Conservation (phyloP, 1,284 basidiomycete species). For the Stereum hirsutum region DNA sequence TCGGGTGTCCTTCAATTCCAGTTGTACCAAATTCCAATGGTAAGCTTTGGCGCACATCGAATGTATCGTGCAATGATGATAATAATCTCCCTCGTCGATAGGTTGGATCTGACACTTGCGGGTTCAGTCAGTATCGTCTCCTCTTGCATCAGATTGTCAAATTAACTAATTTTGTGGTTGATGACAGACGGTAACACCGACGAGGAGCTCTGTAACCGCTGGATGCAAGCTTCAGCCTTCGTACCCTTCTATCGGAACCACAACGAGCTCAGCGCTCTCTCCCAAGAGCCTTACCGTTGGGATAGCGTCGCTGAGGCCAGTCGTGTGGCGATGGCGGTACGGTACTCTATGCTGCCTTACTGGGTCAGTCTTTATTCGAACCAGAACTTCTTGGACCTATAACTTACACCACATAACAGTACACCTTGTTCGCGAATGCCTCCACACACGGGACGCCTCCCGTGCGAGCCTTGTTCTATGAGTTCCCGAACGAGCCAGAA, state of each 20-base stretch:
- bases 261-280: slow-evolving; percentile 48
- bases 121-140: slow-evolving; percentile 36
- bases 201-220: slow-evolving; percentile 75
- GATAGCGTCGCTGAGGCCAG: slow-evolving; percentile 67
- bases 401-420: slow-evolving; percentile 26
- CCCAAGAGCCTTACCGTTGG: slow-evolving; percentile 73
- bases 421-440: slow-evolving; percentile 67
- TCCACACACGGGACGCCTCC: slow-evolving; percentile 57
- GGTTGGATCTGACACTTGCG: slow-evolving; percentile 67
- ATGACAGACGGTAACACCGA: slow-evolving; percentile 54
- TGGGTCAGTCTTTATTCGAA: slow-evolving; percentile 39
- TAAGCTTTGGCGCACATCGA: no score
- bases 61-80: no score
- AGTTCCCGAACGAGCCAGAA: slow-evolving; percentile 64
- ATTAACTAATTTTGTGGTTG: slow-evolving; percentile 2
- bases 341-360: slow-evolving; percentile 66
- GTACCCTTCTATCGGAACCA: slow-evolving; percentile 70
- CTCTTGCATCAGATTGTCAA: not conserved
- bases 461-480: slow-evolving; percentile 66
- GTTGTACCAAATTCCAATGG: slow-evolving; percentile 68
- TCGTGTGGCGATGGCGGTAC: slow-evolving; percentile 54
- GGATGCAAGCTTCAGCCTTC: slow-evolving; percentile 75
- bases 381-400: slow-evolving; percentile 3
- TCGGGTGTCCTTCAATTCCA: slow-evolving; percentile 72
- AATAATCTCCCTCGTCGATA: no score